Base-by-base conservation (phyloP, 208 protist species). In the Zelonia costaricensis region DNA sequence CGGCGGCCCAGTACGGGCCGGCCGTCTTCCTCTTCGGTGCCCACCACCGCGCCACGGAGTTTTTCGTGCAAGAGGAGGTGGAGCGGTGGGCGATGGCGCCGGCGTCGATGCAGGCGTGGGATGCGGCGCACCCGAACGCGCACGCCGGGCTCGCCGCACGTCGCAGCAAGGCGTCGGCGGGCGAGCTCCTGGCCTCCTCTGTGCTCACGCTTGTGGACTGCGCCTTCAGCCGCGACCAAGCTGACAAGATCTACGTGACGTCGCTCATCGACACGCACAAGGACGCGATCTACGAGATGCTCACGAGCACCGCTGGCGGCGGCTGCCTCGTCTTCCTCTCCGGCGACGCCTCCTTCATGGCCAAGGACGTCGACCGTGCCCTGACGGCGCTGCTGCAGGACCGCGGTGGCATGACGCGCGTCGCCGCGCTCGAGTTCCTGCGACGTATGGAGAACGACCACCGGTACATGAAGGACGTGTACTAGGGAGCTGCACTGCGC, bases 381-480 rank as follows among this genome's bases (percentile, higher is more conserved):
- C 72, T 98, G 2, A 18, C 84, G 7, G 57, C 79, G 12, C 46
- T 95, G 27, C 61, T 98, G 18, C 49, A 79, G 46, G 63, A 93
- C 31, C 56, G 85, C 23, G 82, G 89, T 4, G 70, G 60, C 1
- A 84, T 84, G 71, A 82, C 80, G 1, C 61, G 69, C 18, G 18
- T 85, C 1, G 74, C 84, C 7, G 93, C 96, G 13, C 18, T 84
- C 36, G 58, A 82, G 47, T 91, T 80, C 51, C 69, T 98, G 47
- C 40, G 70, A 8, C 84, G 82, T 35, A 86, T 98, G 76, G 78
- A 91, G 46, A 61, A 40, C 5, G 72, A 84, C 18, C 63, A 70
- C n/a, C 80, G 92, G 27, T 98, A 94, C 55, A 63, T 94, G 38
- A 93, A 96, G 55, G 97, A 98, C 63, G 92, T 98, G 9, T 98